A percentile compares a stretch with the other conserved stretches of the same genome.
Evolutionary conservation across 208 protist genomes (phyloP).

Genomic region (Leishmania lainsoni): DNA sequence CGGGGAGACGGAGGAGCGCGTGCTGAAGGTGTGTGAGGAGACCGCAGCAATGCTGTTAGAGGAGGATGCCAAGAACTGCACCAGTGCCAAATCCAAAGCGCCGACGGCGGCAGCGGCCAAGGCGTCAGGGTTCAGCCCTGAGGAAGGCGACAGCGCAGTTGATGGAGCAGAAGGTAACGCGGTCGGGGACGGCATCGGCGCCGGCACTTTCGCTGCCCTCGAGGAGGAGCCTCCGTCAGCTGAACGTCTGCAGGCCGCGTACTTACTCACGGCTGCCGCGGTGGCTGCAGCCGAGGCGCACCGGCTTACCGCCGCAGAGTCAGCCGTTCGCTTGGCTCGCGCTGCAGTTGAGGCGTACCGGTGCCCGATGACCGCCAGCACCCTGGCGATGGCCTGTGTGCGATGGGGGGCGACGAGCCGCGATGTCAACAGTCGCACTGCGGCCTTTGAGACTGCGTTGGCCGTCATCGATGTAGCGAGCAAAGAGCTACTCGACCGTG

Average conservation of each 20-base stretch:
- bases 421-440: constrained; percentile 24
- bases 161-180: neutral
- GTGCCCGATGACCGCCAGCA: constrained; percentile 41
- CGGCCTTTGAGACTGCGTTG: constrained; percentile 20
- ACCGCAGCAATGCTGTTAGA: constrained; percentile 52
- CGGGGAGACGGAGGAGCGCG: constrained; percentile 26
- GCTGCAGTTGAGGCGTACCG: constrained; percentile 39
- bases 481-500: constrained; percentile 15
- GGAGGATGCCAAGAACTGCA: constrained; percentile 31
- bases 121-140: constrained; percentile 3
- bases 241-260: constrained; percentile 53
- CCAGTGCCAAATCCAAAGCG: constrained; percentile 6
- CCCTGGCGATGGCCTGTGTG: constrained; percentile 48
- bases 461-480: constrained; percentile 21
- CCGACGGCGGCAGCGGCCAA: constrained; percentile 20
- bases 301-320: constrained; percentile 28
- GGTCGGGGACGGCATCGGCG: neutral
- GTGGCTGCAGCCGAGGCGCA: constrained; percentile 35
- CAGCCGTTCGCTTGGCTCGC: constrained; percentile 48
- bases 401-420: constrained; percentile 17
- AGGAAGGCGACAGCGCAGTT: constrained; percentile 3
- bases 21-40: constrained; percentile 55
- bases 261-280: constrained; percentile 58
- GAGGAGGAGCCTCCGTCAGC: constrained; percentile 2
- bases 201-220: neutral